Percentiles rank a stretch among this genome's conserved stretches.
Evolutionary conservation across 345 rosid species (phyloP).

Genomic region (Euclidium syriacum): DNA sequence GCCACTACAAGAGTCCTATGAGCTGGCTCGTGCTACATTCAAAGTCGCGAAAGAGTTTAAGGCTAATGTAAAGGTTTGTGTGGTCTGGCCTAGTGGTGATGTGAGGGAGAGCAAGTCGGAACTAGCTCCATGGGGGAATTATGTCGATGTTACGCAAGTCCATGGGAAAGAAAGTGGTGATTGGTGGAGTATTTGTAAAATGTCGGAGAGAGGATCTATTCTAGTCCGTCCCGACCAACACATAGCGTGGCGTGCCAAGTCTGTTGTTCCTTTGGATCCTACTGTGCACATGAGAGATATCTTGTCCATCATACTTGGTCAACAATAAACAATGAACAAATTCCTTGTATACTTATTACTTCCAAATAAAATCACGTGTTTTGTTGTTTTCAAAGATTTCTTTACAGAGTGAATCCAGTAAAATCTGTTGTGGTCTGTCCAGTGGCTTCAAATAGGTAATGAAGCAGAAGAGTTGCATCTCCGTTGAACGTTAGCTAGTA

Average conservation of each 20-base stretch:
- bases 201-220: conserved; percentile 65
- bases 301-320: conserved; percentile 47
- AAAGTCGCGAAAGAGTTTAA: conserved; percentile 52
- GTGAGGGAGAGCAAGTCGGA: conserved; percentile 36
- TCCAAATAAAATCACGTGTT: conserved; percentile 13
- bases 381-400: conserved; percentile 12
- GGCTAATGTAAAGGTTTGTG: conserved; percentile 49
- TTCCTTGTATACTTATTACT: conserved; percentile 13
- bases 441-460: background rate
- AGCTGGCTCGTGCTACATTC: conserved; percentile 51
- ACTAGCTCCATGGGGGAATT: conserved; percentile 60
- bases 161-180: conserved; percentile 15
- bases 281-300: conserved; percentile 47
- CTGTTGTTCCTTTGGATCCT: conserved; percentile 38
- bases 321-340: conserved; percentile 14
- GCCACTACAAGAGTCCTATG: conserved; percentile 56
- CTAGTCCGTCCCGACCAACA: conserved; percentile 83
- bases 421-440: background rate
- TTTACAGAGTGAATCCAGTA: conserved; percentile 15
- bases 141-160: conserved; percentile 55
- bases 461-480: conserved; percentile 6
- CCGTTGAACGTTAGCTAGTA: conserved; percentile 7
- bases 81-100: conserved; percentile 55
- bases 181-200: conserved; percentile 77
- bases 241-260: conserved; percentile 68